These are phyloP conservation scores for Cryptomeria japonica DNA, from an alignment of 75 land plant genomes.

Conservation along the genomic window DNA sequence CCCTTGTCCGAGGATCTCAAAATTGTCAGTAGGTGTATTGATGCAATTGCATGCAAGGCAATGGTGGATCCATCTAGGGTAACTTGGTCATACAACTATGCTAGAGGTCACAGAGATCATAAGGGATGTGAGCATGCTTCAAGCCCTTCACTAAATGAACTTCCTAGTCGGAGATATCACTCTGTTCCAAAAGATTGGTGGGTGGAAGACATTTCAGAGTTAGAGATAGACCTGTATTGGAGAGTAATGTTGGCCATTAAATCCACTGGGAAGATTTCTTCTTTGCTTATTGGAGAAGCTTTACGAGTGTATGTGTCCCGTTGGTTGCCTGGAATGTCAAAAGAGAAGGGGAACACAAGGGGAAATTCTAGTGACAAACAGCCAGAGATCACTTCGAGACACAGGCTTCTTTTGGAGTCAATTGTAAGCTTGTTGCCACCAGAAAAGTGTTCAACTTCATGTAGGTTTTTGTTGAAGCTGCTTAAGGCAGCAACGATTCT, in stretches of 20 bases:
- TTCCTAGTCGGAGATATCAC: conserved; percentile 30
- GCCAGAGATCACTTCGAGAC: conserved; percentile 26
- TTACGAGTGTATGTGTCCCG: conserved; percentile 52
- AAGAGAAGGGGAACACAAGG: conserved; percentile 7
- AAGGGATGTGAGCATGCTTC: conserved; percentile 8
- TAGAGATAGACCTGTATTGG: conserved; percentile 75
- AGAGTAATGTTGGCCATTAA: conserved; percentile 73
- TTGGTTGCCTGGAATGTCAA: conserved; percentile 56
- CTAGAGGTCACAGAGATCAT: conserved; percentile 33
- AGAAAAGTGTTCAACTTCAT: conserved; percentile 57
- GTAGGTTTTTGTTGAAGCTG: conserved; percentile 63
- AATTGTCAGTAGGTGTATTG: conserved; percentile 75
- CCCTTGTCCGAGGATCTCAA: conserved; percentile 60
- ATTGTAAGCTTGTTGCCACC: conserved; percentile 63
- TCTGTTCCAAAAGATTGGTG: conserved; percentile 72
- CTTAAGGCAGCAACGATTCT: conserved; percentile 62
- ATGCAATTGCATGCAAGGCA: conserved; percentile 60
- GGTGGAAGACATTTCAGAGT: conserved; percentile 82
- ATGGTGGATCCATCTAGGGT: conserved; percentile 31
- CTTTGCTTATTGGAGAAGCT: conserved; percentile 60
- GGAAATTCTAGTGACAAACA: conserved; percentile 9
- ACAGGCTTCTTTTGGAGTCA: conserved; percentile 55
- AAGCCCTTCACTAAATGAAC: conserved; percentile 20
- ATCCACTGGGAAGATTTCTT: conserved; percentile 52
- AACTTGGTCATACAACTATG: conserved; percentile 50